phyloP scores from a whole-genome alignment of 2,329 filamentous ascomycete species.

The Fusarium veterinarium region DNA sequence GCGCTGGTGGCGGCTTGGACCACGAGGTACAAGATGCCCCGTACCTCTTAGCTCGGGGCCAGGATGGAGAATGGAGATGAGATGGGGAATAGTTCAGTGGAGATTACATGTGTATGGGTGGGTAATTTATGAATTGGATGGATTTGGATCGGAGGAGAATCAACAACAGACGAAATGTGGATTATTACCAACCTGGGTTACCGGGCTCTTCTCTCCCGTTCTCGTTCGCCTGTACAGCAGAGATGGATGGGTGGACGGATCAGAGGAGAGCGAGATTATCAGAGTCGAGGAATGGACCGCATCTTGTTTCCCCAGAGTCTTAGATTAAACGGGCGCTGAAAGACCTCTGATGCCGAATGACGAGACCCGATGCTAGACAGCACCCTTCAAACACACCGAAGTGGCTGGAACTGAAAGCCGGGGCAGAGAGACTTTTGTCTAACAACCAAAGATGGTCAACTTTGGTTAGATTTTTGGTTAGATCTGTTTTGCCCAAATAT shows the following conservation, averaged over 20 bases:
- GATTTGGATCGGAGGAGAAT: constrained; percentile 22
- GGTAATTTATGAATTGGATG: constrained; percentile 23
- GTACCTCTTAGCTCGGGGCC: constrained; percentile 34
- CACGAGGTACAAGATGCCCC: constrained; percentile 28
- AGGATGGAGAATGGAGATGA: constrained; percentile 38
- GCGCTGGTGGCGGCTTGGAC: constrained; percentile 35
- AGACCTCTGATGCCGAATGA: constrained; percentile 33
- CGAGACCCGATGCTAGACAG: constrained; percentile 31
- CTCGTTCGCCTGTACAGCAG: neutral
- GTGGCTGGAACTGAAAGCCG: constrained; percentile 20
- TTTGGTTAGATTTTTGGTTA: neutral
- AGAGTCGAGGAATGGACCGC: constrained; percentile 24
- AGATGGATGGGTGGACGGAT: neutral
- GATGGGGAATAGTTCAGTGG: constrained; percentile 33
- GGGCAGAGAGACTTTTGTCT: constrained; percentile 14
- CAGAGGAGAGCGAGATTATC: neutral
- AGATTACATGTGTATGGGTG: constrained; percentile 37
- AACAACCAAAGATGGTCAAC: constrained; percentile 3
- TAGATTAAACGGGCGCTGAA: constrained; percentile 25
- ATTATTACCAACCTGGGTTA: constrained; percentile 15
- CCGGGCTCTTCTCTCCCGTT: neutral
- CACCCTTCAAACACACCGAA: constrained; percentile 9
- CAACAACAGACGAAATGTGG: constrained; percentile 31
- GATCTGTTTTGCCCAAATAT: neutral
- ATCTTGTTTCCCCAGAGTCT: constrained; percentile 40